phyloP scores from a whole-genome alignment of 1,284 basidiomycete species.

The Puccinia brachypodii region DNA sequence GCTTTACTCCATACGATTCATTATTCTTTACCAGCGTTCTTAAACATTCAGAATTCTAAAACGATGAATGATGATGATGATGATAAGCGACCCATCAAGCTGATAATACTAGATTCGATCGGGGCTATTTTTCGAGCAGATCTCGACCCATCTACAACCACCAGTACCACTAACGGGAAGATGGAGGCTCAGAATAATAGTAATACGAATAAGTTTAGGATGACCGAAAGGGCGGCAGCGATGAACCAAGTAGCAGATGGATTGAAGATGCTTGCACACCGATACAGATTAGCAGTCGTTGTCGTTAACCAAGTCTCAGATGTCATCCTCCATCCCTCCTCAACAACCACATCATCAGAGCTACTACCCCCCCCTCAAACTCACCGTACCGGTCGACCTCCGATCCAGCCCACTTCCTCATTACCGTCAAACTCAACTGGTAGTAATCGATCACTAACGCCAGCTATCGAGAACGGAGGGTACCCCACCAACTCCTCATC shows the following conservation, averaged over 20 bases:
- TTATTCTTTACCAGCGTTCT: conserved; percentile 66
- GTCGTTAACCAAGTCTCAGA: conserved; percentile 85
- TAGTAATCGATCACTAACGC: too few relatives aligned
- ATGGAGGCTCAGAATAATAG: conserved; percentile 46
- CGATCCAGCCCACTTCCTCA: too few relatives aligned
- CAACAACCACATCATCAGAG: too few relatives aligned
- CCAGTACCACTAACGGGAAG: conserved; percentile 62
- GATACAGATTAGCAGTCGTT: conserved; percentile 69
- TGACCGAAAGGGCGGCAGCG: conserved; percentile 57
- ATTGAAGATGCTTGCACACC: conserved; percentile 64
- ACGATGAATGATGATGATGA: conserved; percentile 60
- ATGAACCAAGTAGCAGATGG: conserved; percentile 46
- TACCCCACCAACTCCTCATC: too few relatives aligned
- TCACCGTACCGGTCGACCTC: too few relatives aligned
- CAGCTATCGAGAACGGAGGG: too few relatives aligned
- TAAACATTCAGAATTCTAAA: conserved; percentile 55
- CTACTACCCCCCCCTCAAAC: too few relatives aligned
- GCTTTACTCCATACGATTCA: conserved; percentile 70
- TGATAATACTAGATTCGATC: conserved; percentile 77
- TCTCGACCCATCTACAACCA: conserved; percentile 56
- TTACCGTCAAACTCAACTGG: too few relatives aligned
- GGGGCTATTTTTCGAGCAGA: conserved; percentile 72
- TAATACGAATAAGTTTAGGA: conserved; percentile 67
- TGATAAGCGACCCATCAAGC: conserved; percentile 60
- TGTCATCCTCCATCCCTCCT: conserved; percentile 61